Percentiles rank a stretch among this genome's conserved stretches.
These are phyloP conservation scores for Diaporthe sp. DNA, from an alignment of 2,329 filamentous ascomycete species.

Conservation along the genomic window DNA sequence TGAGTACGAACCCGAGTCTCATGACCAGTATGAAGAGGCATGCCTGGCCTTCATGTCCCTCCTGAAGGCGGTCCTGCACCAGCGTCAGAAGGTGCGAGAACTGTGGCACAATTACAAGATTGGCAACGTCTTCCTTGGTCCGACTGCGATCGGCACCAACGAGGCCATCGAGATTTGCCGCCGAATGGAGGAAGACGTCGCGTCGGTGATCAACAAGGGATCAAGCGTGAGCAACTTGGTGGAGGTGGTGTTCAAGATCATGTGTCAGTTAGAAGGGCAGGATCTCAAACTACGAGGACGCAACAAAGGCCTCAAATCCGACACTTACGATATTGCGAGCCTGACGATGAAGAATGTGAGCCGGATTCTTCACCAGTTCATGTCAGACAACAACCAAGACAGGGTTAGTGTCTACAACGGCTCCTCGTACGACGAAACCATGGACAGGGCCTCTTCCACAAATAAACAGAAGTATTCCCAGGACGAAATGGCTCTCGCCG, in stretches of 20 bases:
- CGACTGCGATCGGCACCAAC: not conserved
- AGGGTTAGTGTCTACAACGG: not conserved
- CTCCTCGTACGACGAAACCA: not conserved
- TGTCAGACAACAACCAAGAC: not conserved
- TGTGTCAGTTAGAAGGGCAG: not conserved
- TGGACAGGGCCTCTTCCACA: not conserved
- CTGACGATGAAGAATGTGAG: not conserved
- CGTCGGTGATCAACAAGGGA: not conserved
- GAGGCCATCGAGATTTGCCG: conserved; percentile 13
- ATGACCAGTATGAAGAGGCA: conserved; percentile 1
- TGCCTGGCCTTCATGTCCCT: conserved; percentile 1
- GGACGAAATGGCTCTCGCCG: not conserved
- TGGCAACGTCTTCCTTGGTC: not conserved
- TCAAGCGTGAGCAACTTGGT: not conserved
- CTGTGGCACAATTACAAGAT: not conserved
- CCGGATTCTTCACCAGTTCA: not conserved
- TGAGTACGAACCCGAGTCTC: not conserved
- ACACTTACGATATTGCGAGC: not conserved
- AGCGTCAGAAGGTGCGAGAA: not conserved
- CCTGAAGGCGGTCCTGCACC: not conserved
- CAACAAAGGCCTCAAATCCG: not conserved
- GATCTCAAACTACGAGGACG: not conserved
- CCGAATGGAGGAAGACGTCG: conserved; percentile 3
- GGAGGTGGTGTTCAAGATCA: not conserved
- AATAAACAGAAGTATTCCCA: not conserved